Evolutionary conservation across 805 yeast species (phyloP).

Genomic region (Candida hungchunana): DNA sequence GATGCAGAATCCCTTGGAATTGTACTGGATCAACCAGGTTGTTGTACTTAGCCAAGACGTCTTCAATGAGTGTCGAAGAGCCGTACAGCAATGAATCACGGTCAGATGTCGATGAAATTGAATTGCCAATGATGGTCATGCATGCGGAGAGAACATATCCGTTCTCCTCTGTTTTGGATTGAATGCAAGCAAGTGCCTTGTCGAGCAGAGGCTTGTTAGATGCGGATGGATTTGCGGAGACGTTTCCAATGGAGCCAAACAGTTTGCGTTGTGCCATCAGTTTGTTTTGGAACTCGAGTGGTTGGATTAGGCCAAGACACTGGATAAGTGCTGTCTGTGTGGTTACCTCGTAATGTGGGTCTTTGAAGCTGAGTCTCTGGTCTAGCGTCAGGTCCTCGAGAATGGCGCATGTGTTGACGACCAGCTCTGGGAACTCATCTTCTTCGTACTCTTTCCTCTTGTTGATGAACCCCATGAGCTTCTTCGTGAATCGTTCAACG

Average conservation of each 20-base stretch:
- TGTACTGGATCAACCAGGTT: constrained; percentile 23
- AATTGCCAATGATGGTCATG: constrained; percentile 23
- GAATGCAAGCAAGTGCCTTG: constrained; percentile 1
- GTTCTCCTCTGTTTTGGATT: constrained; percentile 10
- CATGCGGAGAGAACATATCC: constrained; percentile 23
- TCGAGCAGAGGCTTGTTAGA: constrained; percentile 11
- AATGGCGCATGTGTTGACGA: constrained; percentile 15
- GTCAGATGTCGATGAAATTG: constrained; percentile 17
- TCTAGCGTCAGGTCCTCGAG: constrained; percentile 21
- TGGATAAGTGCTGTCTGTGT: constrained; percentile 11
- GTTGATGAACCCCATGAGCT: constrained; percentile 2
- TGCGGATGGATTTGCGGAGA: constrained; percentile 24
- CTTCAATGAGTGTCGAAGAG: constrained; percentile 15
- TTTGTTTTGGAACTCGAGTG: constrained; percentile 20
- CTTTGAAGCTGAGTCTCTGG: constrained; percentile 12
- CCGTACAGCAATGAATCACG: constrained; percentile 12
- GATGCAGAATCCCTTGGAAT: constrained; percentile 26
- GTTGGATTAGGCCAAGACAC: constrained; percentile 6
- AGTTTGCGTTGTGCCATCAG: constrained; percentile 20
- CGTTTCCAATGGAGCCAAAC: constrained; percentile 25
- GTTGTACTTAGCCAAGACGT: constrained; percentile 15
- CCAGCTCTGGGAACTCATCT: constrained; percentile 22
- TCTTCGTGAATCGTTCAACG: constrained; percentile 11
- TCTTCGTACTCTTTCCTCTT: constrained; percentile 16
- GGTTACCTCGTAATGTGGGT: constrained; percentile 8